Percentiles rank a stretch among this genome's conserved stretches.
Evolutionary conservation across 352 stramenopile genomes (phyloP).

Genomic region (Thalassiosira delicatula): DNA sequence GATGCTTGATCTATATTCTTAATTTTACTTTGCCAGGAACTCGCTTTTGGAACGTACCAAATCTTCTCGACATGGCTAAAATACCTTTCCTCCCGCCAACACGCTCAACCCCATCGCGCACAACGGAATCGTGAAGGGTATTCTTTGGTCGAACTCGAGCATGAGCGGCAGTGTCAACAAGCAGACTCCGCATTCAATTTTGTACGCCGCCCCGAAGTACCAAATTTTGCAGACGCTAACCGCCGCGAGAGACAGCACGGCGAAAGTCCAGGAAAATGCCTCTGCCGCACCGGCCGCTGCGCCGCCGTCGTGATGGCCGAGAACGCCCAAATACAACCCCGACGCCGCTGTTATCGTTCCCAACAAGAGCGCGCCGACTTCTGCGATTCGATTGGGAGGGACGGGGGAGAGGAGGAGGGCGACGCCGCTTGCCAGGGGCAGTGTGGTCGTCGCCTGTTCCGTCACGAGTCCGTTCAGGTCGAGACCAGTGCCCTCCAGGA

Average conservation of each 20-base stretch:
- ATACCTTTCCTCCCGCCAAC: conserved; percentile 36
- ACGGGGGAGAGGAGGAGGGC: background rate
- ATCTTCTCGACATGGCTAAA: conserved; percentile 38
- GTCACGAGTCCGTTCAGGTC: background rate
- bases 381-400: background rate
- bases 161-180: conserved; percentile 23
- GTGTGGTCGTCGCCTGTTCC: background rate
- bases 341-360: background rate
- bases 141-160: conserved; percentile 6
- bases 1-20: no score
- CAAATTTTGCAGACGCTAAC: conserved; percentile 30
- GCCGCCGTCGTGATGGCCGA: no score
- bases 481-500: conserved; percentile 9
- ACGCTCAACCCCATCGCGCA: conserved; percentile 27
- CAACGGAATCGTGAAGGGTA: conserved; percentile 16
- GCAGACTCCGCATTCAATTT: conserved; percentile 26
- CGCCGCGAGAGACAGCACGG: conserved; percentile 21
- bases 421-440: background rate
- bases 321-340: no score
- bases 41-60: conserved; percentile 32
- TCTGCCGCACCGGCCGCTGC: background rate
- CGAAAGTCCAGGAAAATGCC: conserved; percentile 11
- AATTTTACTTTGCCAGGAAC: conserved; percentile 18
- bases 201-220: conserved; percentile 42
- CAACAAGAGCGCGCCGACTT: background rate